A percentile compares a stretch with the other conserved stretches of the same genome.
These are phyloP conservation scores for Aquilaria yunnanensis DNA, from an alignment of 345 rosid genomes.

Conservation along the genomic window DNA sequence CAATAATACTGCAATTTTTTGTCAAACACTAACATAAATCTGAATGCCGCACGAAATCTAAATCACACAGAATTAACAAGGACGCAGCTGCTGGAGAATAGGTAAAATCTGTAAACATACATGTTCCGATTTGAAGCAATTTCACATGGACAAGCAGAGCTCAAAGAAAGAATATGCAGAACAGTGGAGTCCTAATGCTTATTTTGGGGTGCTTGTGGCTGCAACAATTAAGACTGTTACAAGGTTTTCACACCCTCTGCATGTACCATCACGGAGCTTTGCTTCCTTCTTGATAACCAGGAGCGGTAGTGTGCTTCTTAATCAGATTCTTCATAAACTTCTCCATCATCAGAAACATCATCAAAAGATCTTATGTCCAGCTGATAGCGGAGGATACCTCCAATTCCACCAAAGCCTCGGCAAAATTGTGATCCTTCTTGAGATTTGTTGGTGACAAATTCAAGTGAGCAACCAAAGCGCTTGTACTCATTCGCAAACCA, in stretches of 20 bases:
- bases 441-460: conserved; percentile 86
- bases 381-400: conserved; percentile 90
- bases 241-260: not conserved
- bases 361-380: conserved; percentile 82
- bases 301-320: conserved; percentile 22
- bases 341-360: conserved; percentile 70
- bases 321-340: conserved; percentile 71
- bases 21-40: too few species aligned
- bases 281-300: not conserved
- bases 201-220: too few species aligned
- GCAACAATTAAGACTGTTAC: too few species aligned
- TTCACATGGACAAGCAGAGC: too few species aligned
- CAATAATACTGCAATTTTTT: too few species aligned
- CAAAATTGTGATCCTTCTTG: conserved; percentile 96
- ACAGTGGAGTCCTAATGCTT: too few species aligned
- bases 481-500: conserved; percentile 94
- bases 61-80: too few species aligned
- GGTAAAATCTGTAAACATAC: too few species aligned
- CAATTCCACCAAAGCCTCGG: conserved; percentile 92
- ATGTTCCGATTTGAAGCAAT: too few species aligned
- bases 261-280: conserved; percentile 22
- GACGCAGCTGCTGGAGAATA: too few species aligned
- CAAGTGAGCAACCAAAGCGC: conserved; percentile 74
- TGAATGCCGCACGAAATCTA: too few species aligned
- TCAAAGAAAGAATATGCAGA: too few species aligned